Evolutionary conservation across 2,329 filamentous ascomycete genomes (phyloP), one percentile per base, ranked within the genome.

Genomic region (Neopestalotiopsis rosae): DNA sequence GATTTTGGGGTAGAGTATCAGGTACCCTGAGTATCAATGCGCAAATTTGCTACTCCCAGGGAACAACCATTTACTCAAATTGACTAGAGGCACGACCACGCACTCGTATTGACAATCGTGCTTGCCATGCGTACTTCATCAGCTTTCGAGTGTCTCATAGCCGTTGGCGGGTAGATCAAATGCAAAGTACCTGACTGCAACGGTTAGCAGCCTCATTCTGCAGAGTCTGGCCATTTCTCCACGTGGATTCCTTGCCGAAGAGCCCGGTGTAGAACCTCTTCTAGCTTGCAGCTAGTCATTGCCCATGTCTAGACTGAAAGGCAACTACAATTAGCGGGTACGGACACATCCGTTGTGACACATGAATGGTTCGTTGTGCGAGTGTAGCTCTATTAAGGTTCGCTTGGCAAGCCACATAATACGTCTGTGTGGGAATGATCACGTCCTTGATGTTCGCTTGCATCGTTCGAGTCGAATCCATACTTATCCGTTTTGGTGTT

Each of bases 381-480:
- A n/a, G 59, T 20, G 59, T 34, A 34, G 32, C 20, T 7, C 30
- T 62, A 52, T 52, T 24, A 62, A 59, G 59, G 59, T 40, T 62
- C 59, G 30, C 59, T 62, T 62, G 59, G 59, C 59, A 62, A 62
- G 59, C 59, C 59, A 62, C 59, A 62, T 40, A 42, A 62, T 62
- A 20, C 5, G 34, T 20, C 34, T 14, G 59, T 34, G 30, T 10
- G 34, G 28, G 17, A 17, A 62, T 17, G 59, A 12, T 62, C 30
- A 38, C 12, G 14, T 34, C 59, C 59, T 40, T 17, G 6, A 38
- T 52, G 45, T 52, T 52, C 45, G 14, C 45, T 24, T 52, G 34
- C 34, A 52, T 20, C 20, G 45, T 52, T 28, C 45, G 45, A 52
- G 45, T 52, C 45, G 34, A 52, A 52, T 52, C 9, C 45, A 17